Conservation (phyloP, 208 protist genomes). For the Blastocrithidia nonstop region DNA sequence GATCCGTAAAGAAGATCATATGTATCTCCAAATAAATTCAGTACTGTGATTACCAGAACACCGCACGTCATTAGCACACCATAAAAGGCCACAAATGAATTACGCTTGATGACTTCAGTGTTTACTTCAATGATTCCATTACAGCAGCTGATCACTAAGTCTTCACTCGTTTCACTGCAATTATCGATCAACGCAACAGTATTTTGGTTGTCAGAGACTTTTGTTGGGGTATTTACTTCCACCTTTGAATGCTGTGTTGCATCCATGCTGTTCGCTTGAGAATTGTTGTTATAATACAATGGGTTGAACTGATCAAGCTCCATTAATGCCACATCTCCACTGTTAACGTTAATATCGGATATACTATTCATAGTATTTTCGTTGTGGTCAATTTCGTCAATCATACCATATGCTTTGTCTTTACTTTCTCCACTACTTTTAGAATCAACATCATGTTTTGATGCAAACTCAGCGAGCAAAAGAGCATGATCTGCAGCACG, state of each 20-base stretch:
- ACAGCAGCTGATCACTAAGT: conserved; percentile 2
- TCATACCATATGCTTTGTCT: conserved; percentile 2
- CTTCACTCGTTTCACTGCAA: not conserved
- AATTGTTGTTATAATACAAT: no score
- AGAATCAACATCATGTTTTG: no score
- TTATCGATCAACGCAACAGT: no score
- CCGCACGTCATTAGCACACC: conserved; percentile 15
- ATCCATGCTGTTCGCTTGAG: not conserved
- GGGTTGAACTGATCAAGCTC: conserved; percentile 3
- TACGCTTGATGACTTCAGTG: conserved; percentile 9
- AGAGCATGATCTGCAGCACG: conserved; percentile 12
- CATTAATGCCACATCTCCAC: not conserved
- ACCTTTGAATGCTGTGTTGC: not conserved
- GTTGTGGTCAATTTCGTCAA: not conserved
- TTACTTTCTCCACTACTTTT: no score
- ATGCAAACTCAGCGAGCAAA: conserved; percentile 10
- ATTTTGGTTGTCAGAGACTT: no score
- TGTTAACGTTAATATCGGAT: not conserved
- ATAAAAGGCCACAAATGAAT: conserved; percentile 11
- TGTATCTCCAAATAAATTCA: conserved; percentile 13
- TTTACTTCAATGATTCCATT: conserved; percentile 10
- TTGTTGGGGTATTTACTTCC: not conserved
- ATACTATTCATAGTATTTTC: no score
- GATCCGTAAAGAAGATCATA: conserved; percentile 15
- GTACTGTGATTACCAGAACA: conserved; percentile 11